Conservation (phyloP, 768 basidiomycete species). For the Podaxis sp. region DNA sequence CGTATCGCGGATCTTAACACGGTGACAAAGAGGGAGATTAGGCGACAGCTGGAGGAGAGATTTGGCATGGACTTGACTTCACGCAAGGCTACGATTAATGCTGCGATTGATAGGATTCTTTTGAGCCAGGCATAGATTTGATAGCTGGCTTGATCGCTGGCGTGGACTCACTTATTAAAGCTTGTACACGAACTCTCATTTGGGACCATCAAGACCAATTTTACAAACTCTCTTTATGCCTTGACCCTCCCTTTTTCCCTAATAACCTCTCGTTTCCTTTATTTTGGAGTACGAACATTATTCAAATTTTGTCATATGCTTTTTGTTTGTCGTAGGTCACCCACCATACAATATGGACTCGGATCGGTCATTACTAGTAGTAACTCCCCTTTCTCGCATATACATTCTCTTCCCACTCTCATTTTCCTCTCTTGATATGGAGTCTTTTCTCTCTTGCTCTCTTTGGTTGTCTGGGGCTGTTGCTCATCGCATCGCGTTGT, state of each 20-base stretch:
- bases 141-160: background rate
- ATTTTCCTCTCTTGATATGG: background rate
- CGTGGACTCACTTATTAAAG: background rate
- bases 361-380: conserved; percentile 4
- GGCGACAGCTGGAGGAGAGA: conserved; percentile 76
- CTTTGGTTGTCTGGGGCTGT: background rate
- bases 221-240: conserved; percentile 4
- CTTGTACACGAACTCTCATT: background rate
- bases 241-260: conserved; percentile 4
- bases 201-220: conserved; percentile 3
- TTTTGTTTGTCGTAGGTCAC: conserved; percentile 4
- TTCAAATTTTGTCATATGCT: background rate
- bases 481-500: background rate
- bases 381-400: background rate
- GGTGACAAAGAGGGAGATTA: conserved; percentile 90
- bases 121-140: conserved; percentile 40
- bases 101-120: conserved; percentile 71
- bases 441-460: background rate
- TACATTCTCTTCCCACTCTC: background rate
- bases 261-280: background rate
- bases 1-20: conserved; percentile 81
- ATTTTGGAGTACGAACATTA: conserved; percentile 9
- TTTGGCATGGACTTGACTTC: conserved; percentile 77
- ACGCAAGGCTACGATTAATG: conserved; percentile 73
- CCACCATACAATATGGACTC: conserved; percentile 5